Evolutionary conservation across 75 land plant genomes (phyloP), one percentile per base, ranked within the genome.

Genomic region (Picea sitchensis): DNA sequence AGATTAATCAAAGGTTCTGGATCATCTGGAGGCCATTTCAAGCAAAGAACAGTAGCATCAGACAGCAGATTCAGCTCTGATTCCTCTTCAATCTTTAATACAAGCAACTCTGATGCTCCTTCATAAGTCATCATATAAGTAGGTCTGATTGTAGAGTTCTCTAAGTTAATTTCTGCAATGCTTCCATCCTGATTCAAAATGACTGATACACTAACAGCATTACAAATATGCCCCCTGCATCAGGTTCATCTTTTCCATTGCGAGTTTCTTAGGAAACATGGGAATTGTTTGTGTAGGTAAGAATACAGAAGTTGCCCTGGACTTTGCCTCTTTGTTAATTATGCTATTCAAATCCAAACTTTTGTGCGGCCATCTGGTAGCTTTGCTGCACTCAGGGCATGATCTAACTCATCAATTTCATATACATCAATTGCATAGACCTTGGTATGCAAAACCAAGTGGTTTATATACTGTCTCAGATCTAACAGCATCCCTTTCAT

Each of bases 381-480:
- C 79, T 85, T 88, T 54, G 76, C 80, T 61, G 99, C 99, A 86
- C 99, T 97, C 59, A 95, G 80, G 15, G 98, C 99, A 90, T 97
- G 98, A 90, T 97, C 99, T 82, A 97, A 90, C 98, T 97, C 99
- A 82, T 97, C 97, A 78, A 98, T 89, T 72, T 95, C 93, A 83
- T 97, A 98, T 68, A 94, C 92, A 87, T 97, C 99, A 87, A 97
- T 93, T 60, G 99, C 95, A 86, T 93, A 97, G 21, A 97, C 93
- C 88, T 97, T 95, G 26, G 26, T 26, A 26, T 26, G 26, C 26
- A 26, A 26, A 26, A 26, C 26, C 26, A 26, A 26, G 26, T 26
- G 26, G 26, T 26, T 26, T 26, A 26, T 26, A 26, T 26, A 26
- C 26, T 26, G 26, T 26, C 26, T 26, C 26, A 26, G 26, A 26